Base-by-base conservation (phyloP, 768 basidiomycete species). In the Suillus lakei region DNA sequence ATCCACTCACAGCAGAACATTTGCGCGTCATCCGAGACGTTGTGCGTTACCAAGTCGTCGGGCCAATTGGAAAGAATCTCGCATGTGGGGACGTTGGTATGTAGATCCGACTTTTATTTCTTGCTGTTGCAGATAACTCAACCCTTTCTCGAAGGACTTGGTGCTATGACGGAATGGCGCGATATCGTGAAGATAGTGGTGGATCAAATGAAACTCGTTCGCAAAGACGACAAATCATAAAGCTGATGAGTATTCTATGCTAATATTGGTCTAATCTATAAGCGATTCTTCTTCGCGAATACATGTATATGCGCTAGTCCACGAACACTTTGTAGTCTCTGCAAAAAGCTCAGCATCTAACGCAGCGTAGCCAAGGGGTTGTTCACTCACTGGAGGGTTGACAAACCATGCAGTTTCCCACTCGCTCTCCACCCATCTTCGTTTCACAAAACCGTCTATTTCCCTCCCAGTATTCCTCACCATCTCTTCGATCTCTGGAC, bases 361-460 rank as follows among this genome's bases (percentile, higher is more conserved):
- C 32, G 21, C 26, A 63, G 43, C 5, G 61, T 15, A 21, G 59
- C 43, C 12, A 18, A 18, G 26, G 50, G 60, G 13, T 16, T 5
- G 61, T 34, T 59, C 5, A 77, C 91, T 73, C 70, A 95, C 93
- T 59, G 89, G 91, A 50, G 93, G 93, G 72, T 95, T 95, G 50
- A 93, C 90, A 71, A 95, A 95, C 94, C 94, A 96, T 2, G 91
- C 92, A 0, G 92, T 93, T 77, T 96, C 94, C 93, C 92, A 96
- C n/a, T 85, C 83, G 5, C 71, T 74, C 71, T 93, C 91, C 21
- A 72, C 69, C 94, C 94, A 95, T 56, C 86, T 79, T 56, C 80
- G 81, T 73, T 77, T 81, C 15, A 96, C 85, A 74, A 90, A 95
- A 58, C 75, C 76, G 39, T 85, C 81, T 50, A 93, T 86, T 67